Evolutionary conservation across 345 rosid species (phyloP), one percentile per base, ranked within the genome.

Genomic region (Populus simonii): DNA sequence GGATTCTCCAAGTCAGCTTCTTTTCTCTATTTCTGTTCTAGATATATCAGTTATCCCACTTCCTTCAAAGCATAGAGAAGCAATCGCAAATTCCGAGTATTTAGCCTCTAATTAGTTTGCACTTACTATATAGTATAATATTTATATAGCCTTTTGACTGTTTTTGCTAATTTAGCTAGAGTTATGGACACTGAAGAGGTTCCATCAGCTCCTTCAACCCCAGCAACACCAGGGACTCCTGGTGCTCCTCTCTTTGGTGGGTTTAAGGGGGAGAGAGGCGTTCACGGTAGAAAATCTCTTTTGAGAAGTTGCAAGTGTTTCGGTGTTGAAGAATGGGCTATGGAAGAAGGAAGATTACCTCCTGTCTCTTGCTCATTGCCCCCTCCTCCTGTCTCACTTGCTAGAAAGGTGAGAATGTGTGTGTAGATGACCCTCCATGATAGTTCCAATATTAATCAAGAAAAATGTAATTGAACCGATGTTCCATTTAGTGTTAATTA

Each of bases 271-370:
- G 88, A 73, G 29, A 89, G 82, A 61, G 78, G 77, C 25, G 82
- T 73, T 33, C 71, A 38, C 20, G 83, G 83, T 17, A 87, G 83
- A 79, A 89, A 87, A 74, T 89, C 96, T 6, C 88, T 92, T 71
- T 85, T 90, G 39, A 88, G 81, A 41, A 85, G 81, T 82, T 89
- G 93, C 59, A 88, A 82, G 69, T 92, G 95, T 86, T 90, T 94
- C 78, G 65, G 85, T 82, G 90, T 87, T 51, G 87, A 91, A 43
- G 93, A 89, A 75, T 92, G 95, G 97, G 76, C 84, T 22, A 71
- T 89, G 71, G 98, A 92, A 85, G 97, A 92, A 76, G 94, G 94
- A 20, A 84, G 88, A 81, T 79, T 83, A 9, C 90, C 96, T 76
- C 86, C 89, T 1, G 87, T 88, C 66, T 84, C 94, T 75, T 89